Conservation (phyloP, 169 alveolate genomes). For the Theileria luwenshuni region DNA sequence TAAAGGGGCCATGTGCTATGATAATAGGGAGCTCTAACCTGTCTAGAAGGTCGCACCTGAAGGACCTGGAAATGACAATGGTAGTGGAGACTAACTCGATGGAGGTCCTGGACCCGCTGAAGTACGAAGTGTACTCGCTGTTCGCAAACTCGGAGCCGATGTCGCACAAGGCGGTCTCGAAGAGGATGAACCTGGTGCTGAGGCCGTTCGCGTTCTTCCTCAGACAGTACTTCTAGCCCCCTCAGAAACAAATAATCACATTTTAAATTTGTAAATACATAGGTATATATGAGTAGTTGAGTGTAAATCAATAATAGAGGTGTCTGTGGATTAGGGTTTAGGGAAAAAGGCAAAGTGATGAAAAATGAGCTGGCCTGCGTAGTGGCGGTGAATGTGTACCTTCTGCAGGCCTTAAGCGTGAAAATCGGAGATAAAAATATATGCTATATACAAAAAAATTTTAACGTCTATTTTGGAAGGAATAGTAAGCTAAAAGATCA, state of each 20-base stretch:
- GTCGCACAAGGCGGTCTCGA: conserved; percentile 36
- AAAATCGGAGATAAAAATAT: not conserved
- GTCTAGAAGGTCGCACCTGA: conserved; percentile 70
- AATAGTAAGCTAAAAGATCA: not conserved
- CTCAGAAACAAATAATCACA: not conserved
- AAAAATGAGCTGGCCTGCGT: not conserved
- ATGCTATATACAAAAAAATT: too few species aligned
- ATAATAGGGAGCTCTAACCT: conserved; percentile 79
- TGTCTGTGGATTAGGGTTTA: too few species aligned
- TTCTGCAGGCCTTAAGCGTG: not conserved
- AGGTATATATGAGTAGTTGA: not conserved
- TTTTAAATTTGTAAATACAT: not conserved
- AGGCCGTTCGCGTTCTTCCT: conserved; percentile 23
- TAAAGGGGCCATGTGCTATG: conserved; percentile 70
- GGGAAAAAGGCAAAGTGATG: not conserved
- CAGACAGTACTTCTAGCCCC: conserved; percentile 49
- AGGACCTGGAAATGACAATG: conserved; percentile 75
- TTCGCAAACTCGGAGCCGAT: conserved; percentile 67
- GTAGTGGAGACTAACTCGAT: conserved; percentile 74
- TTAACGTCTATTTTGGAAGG: too few species aligned
- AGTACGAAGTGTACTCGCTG: conserved; percentile 66
- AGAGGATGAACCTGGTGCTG: conserved; percentile 40
- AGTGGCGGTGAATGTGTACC: not conserved
- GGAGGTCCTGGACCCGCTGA: conserved; percentile 57
- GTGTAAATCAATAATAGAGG: not conserved